phyloP scores from a whole-genome alignment of 345 rosid species.

The Aethionema arabicum region DNA sequence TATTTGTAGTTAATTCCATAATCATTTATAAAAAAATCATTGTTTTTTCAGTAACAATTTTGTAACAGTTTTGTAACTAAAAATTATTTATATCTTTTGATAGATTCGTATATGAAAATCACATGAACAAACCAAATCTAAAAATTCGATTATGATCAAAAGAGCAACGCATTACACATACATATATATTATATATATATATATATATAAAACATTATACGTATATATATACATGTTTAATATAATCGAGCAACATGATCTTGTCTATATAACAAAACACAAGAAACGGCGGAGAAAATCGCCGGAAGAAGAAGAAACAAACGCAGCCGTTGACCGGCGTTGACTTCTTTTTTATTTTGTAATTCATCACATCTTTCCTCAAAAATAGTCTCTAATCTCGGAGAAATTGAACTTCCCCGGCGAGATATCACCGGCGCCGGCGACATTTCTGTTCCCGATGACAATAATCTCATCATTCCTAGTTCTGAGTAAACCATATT shows the following conservation, averaged over 20 bases:
- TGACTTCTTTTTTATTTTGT: conserved; percentile 10
- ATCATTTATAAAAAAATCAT: no score
- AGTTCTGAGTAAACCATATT: conserved; percentile 36
- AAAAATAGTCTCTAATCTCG: conserved; percentile 48
- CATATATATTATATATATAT: conserved; percentile 6
- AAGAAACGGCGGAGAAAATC: conserved; percentile 37
- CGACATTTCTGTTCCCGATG: conserved; percentile 38
- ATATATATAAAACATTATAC: background rate
- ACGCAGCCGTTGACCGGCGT: conserved; percentile 29
- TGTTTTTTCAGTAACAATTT: no score
- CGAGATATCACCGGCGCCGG: conserved; percentile 38
- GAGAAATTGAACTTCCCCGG: conserved; percentile 38
- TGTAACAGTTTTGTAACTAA: no score
- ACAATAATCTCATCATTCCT: conserved; percentile 17
- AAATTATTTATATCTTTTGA: no score
- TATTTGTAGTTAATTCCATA: no score
- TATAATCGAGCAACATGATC: conserved; percentile 32
- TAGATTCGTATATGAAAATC: background rate
- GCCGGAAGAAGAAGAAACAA: conserved; percentile 44
- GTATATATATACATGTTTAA: conserved; percentile 25
- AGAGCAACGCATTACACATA: conserved; percentile 21
- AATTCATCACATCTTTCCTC: conserved; percentile 46
- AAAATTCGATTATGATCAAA: background rate
- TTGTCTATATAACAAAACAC: conserved; percentile 39
- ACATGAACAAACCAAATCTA: conserved; percentile 1